Conservation (phyloP, 2,329 filamentous ascomycete genomes). For the Talaromyces sp. region DNA sequence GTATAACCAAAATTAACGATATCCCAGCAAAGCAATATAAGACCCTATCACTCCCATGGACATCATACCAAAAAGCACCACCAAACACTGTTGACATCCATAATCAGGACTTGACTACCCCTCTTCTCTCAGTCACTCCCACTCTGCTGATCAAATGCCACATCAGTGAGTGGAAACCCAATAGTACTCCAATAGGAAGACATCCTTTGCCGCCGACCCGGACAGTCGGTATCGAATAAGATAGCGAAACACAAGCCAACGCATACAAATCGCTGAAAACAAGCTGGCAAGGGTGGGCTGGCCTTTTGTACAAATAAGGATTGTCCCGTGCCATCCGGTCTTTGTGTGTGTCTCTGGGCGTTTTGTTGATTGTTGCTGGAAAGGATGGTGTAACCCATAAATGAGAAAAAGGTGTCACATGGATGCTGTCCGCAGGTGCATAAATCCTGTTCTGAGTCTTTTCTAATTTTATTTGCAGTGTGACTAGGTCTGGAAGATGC, state of each 20-base stretch:
- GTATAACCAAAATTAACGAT: neutral
- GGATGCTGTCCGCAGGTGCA: neutral
- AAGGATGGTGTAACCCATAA: neutral
- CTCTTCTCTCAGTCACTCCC: neutral
- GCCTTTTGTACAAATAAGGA: neutral
- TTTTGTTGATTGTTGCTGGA: neutral
- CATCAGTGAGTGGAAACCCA: neutral
- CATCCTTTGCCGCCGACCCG: neutral
- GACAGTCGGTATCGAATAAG: constrained; percentile 1
- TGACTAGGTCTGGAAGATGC: neutral
- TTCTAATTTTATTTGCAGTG: neutral
- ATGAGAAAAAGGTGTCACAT: neutral
- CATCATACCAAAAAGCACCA: neutral
- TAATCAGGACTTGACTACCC: neutral
- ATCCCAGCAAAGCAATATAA: neutral
- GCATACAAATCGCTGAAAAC: neutral
- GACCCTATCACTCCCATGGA: neutral
- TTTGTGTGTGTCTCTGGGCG: neutral
- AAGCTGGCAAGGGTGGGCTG: neutral
- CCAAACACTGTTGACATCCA: neutral
- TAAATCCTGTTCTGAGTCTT: neutral
- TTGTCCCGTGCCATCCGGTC: neutral
- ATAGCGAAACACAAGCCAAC: neutral
- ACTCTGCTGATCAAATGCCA: neutral
- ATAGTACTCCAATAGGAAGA: neutral